Percentiles rank a stretch among this genome's conserved stretches.
Conservation (phyloP, 306 rosid genomes). For the Quercus alba region DNA sequence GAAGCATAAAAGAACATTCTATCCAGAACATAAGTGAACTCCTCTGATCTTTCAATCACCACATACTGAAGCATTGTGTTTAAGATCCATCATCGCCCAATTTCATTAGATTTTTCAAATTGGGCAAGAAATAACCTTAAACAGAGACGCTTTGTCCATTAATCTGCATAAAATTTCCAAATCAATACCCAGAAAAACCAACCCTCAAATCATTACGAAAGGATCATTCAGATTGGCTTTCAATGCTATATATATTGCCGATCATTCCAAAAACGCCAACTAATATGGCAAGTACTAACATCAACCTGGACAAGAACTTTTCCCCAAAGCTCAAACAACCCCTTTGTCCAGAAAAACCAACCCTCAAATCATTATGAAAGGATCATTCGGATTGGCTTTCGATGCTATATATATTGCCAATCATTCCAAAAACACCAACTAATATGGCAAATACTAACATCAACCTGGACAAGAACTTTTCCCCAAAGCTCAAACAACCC, state of each 20-base stretch:
- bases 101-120: conserved; percentile 15
- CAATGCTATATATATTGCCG: conserved; percentile 64
- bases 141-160: conserved; percentile 11
- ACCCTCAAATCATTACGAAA: conserved; percentile 12
- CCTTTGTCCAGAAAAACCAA: conserved; percentile 14
- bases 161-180: conserved; percentile 11
- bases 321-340: conserved; percentile 48
- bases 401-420: conserved; percentile 66
- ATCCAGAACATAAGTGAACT: not conserved
- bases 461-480: conserved; percentile 58
- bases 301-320: conserved; percentile 59
- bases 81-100: conserved; percentile 18
- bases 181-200: conserved; percentile 13
- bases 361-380: conserved; percentile 8
- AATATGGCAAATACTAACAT: conserved; percentile 63
- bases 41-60: not conserved
- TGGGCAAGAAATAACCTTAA: conserved; percentile 1
- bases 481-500: conserved; percentile 44
- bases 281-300: conserved; percentile 59
- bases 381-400: conserved; percentile 47
- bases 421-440: conserved; percentile 75
- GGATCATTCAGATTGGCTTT: conserved; percentile 46
- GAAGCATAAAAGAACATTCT: not conserved
- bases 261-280: conserved; percentile 82
- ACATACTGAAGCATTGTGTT: not conserved